phyloP scores from a whole-genome alignment of 164 flowering plant species.

The Nymphaea thermarum region DNA sequence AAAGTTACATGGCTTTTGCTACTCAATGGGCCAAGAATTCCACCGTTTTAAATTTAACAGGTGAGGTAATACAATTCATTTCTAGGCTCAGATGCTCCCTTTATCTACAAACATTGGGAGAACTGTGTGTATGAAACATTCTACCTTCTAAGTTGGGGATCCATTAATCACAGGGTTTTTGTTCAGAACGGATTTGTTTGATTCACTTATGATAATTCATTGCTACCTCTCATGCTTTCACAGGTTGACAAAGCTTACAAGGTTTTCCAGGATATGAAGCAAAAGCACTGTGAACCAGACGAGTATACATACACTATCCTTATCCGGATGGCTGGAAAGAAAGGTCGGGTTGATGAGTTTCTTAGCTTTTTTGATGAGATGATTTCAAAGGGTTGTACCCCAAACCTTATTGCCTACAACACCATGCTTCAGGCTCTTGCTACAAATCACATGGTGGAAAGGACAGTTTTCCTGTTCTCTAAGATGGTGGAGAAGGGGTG shows the following conservation, averaged over 20 bases:
- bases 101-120: no score
- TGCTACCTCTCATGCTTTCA: slow-evolving; percentile 5
- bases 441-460: slow-evolving; percentile 53
- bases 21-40: no score
- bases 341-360: slow-evolving; percentile 49
- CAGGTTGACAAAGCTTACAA: slow-evolving; percentile 68
- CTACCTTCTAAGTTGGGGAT: no score
- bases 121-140: no score
- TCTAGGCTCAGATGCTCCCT: no score
- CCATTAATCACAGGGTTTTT: no score
- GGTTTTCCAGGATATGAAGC: slow-evolving; percentile 77
- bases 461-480: slow-evolving; percentile 48
- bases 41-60: no score
- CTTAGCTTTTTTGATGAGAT: slow-evolving; percentile 68
- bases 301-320: slow-evolving; percentile 79
- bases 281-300: slow-evolving; percentile 67
- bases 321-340: slow-evolving; percentile 69
- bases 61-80: no score
- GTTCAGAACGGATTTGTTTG: no score
- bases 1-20: no score
- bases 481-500: slow-evolving; percentile 74
- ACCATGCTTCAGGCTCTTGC: slow-evolving; percentile 75
- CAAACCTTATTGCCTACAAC: slow-evolving; percentile 60
- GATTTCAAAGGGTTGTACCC: slow-evolving; percentile 46
- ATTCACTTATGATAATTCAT: no score